Evolutionary conservation across 2,329 filamentous ascomycete species (phyloP).

Genomic region (Metarhizium guizhouense): DNA sequence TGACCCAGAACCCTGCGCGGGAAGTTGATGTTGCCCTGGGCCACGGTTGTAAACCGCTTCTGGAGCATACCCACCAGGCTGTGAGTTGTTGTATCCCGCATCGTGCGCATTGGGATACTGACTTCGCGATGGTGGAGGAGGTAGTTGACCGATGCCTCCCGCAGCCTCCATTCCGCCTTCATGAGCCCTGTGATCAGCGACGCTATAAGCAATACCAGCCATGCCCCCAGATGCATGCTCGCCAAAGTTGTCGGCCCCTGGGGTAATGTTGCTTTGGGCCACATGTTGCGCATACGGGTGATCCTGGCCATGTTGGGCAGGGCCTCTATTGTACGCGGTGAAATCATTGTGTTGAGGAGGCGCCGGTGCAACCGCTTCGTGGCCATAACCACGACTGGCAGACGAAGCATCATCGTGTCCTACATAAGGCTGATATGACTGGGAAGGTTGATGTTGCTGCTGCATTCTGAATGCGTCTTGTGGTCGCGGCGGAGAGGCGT

Average conservation of each 20-base stretch:
- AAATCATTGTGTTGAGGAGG: slow-evolving; percentile 14
- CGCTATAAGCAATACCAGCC: slow-evolving; percentile 56
- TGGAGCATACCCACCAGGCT: slow-evolving; percentile 12
- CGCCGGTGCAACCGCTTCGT: background rate
- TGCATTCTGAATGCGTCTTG: slow-evolving; percentile 1
- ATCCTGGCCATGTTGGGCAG: slow-evolving; percentile 14
- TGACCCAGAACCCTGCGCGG: slow-evolving; percentile 32
- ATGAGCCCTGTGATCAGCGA: slow-evolving; percentile 55
- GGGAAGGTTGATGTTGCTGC: background rate
- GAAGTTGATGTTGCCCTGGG: slow-evolving; percentile 7
- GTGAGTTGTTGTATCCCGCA: slow-evolving; percentile 12
- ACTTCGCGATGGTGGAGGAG: slow-evolving; percentile 27
- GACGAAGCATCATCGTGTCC: slow-evolving; percentile 1
- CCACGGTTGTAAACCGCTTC: slow-evolving; percentile 2
- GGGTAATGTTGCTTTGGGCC: slow-evolving; percentile 36
- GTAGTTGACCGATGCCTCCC: slow-evolving; percentile 29
- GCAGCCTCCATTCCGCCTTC: slow-evolving; percentile 58
- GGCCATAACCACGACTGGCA: background rate
- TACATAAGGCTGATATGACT: background rate
- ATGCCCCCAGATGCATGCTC: slow-evolving; percentile 55
- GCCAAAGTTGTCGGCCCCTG: slow-evolving; percentile 60
- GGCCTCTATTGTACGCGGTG: slow-evolving; percentile 12
- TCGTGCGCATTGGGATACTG: slow-evolving; percentile 13
- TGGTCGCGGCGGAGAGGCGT: slow-evolving; percentile 9
- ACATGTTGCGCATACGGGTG: slow-evolving; percentile 14